Conservation (phyloP, 1,139 yeast species). For the Geotrichum fermentans region DNA sequence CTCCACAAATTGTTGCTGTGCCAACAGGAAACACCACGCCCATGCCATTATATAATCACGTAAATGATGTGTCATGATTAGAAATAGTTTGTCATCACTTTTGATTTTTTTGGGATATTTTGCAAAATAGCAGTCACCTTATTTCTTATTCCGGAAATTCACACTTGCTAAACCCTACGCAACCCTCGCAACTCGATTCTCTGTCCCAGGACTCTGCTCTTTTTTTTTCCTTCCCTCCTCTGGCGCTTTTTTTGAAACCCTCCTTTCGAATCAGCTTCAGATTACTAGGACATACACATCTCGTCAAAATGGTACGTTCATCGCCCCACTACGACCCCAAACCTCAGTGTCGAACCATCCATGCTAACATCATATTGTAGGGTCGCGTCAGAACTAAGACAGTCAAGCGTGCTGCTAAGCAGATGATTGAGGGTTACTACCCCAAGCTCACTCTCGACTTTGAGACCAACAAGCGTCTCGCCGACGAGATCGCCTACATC, state of each 20-base stretch:
- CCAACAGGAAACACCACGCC: too few species aligned
- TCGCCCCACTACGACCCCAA: not conserved
- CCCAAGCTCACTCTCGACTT: slow-evolving; percentile 99
- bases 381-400: slow-evolving; percentile 70
- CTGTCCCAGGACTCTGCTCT: too few species aligned
- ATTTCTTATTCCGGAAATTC: slow-evolving; percentile 33
- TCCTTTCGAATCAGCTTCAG: slow-evolving; percentile 7
- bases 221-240: slow-evolving; percentile 2
- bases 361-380: slow-evolving; percentile 17
- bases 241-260: slow-evolving; percentile 4
- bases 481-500: slow-evolving; percentile 96
- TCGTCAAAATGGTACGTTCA: slow-evolving; percentile 19
- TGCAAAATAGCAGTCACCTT: slow-evolving; percentile 22
- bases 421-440: slow-evolving; percentile 98
- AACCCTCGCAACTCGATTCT: not conserved
- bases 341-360: not conserved
- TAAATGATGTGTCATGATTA: too few species aligned
- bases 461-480: slow-evolving; percentile 99
- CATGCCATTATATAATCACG: too few species aligned
- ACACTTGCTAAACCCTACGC: not conserved
- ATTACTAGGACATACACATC: slow-evolving; percentile 14
- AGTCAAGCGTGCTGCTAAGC: slow-evolving; percentile 99
- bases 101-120: too few species aligned
- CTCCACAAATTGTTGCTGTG: too few species aligned
- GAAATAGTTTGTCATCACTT: not conserved